Base-by-base conservation (phyloP, 139 green algal genomes). In the Micromonas commoda region DNA sequence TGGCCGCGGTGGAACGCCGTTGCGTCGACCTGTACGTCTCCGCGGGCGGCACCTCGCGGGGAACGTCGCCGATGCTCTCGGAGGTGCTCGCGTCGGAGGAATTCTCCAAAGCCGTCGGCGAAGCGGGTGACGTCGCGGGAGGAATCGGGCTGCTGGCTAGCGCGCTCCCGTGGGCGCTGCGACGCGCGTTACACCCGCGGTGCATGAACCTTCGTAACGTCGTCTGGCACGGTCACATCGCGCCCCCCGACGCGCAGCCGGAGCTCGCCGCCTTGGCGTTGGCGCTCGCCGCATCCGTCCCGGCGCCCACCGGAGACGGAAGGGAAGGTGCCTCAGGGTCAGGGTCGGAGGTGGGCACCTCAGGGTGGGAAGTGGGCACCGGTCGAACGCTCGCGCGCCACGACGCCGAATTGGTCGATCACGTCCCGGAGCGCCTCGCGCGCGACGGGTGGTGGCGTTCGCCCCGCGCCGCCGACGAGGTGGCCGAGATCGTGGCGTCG, bases 201-300 rank as follows among this genome's bases (percentile, higher is more conserved):
- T 57, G 60, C n/a, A 19, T 68, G 24, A 68, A 68, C n/a, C 60
- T 68, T 68, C 60, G 60, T 16, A 68, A 68, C 60, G 60, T 68
- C 13, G 19, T 24, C 19, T 68, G 60, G 60, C 60, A 68, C 60
- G 60, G 60, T 16, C 28, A 32, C n/a, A 16, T 68, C 24, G 13
- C 19, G 5, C 60, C 60, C 24, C 19, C 24, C 13, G 60, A 68
- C 60, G 60, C 60, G 60, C 60, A 23, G 60, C 24, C 60, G 24
- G 60, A 68, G 24, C n/a, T 68, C 60, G 60, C 24, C 13, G 60
- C 60, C 5, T 32, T 32, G 26, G 26, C 60, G 60, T 13, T 32
- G 60, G 28, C 60, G 24, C 60, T 68, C 60, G 60, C n/a, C 19
- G 60, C 60, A 24, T 68, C 60, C 13, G 28, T 68, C 0, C n/a